Conservation (phyloP, 2,329 filamentous ascomycete species). For the Calonectria naviculata region DNA sequence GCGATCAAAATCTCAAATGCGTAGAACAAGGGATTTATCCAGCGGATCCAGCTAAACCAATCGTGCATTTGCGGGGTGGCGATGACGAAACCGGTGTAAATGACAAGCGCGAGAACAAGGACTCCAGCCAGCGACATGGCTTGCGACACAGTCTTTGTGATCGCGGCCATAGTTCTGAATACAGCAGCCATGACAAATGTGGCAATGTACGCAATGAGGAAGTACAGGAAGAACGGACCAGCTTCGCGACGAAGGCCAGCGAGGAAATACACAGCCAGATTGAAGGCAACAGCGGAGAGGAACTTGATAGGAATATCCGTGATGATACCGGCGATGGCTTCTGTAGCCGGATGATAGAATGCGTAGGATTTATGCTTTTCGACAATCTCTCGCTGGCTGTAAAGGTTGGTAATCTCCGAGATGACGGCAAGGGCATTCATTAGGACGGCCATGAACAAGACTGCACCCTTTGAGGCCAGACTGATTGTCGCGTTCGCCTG, state of each 20-base stretch:
- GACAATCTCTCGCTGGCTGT: conserved; percentile 58
- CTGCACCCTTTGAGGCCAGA: conserved; percentile 65
- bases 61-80: conserved; percentile 68
- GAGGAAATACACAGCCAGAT: conserved; percentile 64
- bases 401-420: conserved; percentile 62
- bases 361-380: conserved; percentile 61
- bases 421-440: conserved; percentile 69
- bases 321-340: conserved; percentile 36
- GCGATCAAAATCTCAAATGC: conserved; percentile 75
- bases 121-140: conserved; percentile 63
- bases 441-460: conserved; percentile 70
- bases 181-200: conserved; percentile 71
- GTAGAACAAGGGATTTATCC: conserved; percentile 75
- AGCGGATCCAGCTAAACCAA: conserved; percentile 79
- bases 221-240: conserved; percentile 79
- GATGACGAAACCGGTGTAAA: conserved; percentile 24
- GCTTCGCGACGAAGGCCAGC: conserved; percentile 64
- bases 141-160: conserved; percentile 72
- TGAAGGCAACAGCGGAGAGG: conserved; percentile 54
- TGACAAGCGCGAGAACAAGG: conserved; percentile 63
- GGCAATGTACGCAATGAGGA: conserved; percentile 73
- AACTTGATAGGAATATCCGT: conserved; percentile 53
- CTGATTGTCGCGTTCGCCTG: conserved; percentile 59
- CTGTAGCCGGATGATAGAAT: conserved; percentile 56
- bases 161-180: conserved; percentile 77